A percentile compares a stretch with the other conserved stretches of the same genome.
phyloP scores from a whole-genome alignment of 2,329 filamentous ascomycete species.

The Diaporthe vaccinii region DNA sequence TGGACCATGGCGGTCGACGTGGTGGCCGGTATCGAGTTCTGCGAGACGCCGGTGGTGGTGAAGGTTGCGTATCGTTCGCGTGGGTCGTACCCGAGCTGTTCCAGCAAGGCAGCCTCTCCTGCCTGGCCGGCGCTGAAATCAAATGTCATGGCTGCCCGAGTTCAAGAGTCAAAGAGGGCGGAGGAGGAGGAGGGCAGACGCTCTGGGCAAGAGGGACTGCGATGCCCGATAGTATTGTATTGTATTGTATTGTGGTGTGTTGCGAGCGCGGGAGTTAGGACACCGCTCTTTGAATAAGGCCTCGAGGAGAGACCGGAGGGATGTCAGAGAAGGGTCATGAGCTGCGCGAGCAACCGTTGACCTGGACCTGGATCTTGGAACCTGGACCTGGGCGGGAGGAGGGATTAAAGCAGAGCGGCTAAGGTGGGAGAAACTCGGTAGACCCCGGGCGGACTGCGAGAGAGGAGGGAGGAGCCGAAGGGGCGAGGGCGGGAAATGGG shows the following conservation, averaged over 20 bases:
- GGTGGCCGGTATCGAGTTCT: slow-evolving; percentile 53
- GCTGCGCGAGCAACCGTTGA: slow-evolving; percentile 44
- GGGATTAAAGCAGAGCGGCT: slow-evolving; percentile 42
- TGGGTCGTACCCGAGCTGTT: slow-evolving; percentile 71
- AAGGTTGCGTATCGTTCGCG: slow-evolving; percentile 67
- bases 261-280: slow-evolving; percentile 52
- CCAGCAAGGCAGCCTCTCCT: slow-evolving; percentile 70
- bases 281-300: slow-evolving; percentile 59
- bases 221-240: slow-evolving; percentile 58
- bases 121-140: slow-evolving; percentile 68
- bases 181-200: slow-evolving; percentile 47
- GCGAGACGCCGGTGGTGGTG: slow-evolving; percentile 54
- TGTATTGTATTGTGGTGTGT: slow-evolving; percentile 54
- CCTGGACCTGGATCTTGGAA: slow-evolving; percentile 40
- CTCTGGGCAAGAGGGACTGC: slow-evolving; percentile 52
- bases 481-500: neutral
- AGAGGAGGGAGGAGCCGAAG: slow-evolving; percentile 7
- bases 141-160: slow-evolving; percentile 65
- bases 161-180: slow-evolving; percentile 47
- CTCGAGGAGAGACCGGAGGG: slow-evolving; percentile 47
- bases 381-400: slow-evolving; percentile 47
- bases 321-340: slow-evolving; percentile 54
- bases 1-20: slow-evolving; percentile 48
- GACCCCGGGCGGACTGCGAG: slow-evolving; percentile 27
- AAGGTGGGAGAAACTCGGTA: slow-evolving; percentile 39